phyloP scores from a whole-genome alignment of 1,139 yeast species.

The Scheffersomyces stambukii region DNA sequence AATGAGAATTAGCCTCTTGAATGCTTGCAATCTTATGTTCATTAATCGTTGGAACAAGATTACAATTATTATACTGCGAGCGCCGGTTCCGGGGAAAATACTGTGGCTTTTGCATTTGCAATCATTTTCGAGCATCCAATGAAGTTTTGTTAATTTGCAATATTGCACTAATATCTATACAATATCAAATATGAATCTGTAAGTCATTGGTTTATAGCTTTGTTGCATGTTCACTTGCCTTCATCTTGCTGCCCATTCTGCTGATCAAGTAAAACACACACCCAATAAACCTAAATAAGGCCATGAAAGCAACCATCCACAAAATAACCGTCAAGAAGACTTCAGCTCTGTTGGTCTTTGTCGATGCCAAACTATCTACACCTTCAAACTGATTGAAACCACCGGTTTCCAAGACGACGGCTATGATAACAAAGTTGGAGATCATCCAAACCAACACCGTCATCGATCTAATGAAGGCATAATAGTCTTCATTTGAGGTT shows the following conservation, averaged over 20 bases:
- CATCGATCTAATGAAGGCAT: conserved; percentile 76
- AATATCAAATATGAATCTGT: no score
- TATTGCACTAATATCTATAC: no score
- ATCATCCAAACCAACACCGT: conserved; percentile 78
- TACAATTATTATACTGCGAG: no score
- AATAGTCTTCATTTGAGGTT: conserved; percentile 58
- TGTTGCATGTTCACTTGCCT: conserved; percentile 16
- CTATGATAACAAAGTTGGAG: conserved; percentile 66
- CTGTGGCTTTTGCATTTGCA: no score
- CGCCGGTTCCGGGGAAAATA: no score
- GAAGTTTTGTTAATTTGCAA: no score
- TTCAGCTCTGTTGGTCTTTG: conserved; percentile 23
- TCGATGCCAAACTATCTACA: conserved; percentile 11
- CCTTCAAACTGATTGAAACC: conserved; percentile 43
- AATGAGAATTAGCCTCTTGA: no score
- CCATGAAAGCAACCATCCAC: conserved; percentile 81
- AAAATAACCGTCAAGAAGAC: conserved; percentile 68
- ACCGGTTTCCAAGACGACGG: conserved; percentile 69
- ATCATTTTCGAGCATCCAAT: no score
- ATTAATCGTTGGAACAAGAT: no score
- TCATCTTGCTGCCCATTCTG: conserved; percentile 25
- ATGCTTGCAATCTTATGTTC: no score
- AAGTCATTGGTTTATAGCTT: conserved; percentile 7
- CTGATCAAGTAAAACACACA: conserved; percentile 55
- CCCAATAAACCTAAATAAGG: conserved; percentile 69